These are phyloP conservation scores for Phytophthora hibernalis DNA, from an alignment of 352 stramenopile genomes.

Conservation along the genomic window DNA sequence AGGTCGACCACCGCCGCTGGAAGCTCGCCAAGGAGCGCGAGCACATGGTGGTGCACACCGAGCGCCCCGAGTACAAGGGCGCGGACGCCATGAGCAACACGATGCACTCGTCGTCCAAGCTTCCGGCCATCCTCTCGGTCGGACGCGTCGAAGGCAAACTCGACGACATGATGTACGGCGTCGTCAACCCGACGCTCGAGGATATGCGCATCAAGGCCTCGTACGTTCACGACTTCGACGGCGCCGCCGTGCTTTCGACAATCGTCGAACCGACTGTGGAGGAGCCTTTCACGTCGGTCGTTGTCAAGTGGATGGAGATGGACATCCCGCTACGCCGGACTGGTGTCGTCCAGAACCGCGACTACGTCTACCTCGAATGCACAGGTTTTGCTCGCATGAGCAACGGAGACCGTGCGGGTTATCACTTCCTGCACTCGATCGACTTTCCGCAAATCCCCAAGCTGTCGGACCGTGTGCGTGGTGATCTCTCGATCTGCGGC, in stretches of 20 bases:
- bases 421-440: constrained; percentile 72
- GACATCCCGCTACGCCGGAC: constrained; percentile 44
- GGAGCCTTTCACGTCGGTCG: constrained; percentile 42
- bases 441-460: constrained; percentile 52
- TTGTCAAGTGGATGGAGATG: constrained; percentile 56
- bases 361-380: constrained; percentile 68
- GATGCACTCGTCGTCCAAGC: constrained; percentile 32
- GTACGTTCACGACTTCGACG: constrained; percentile 45
- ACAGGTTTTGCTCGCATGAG: constrained; percentile 49
- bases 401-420: constrained; percentile 63
- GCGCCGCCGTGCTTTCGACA: constrained; percentile 41
- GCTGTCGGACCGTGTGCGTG: constrained; percentile 46
- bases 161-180: constrained; percentile 54
- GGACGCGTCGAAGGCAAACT: constrained; percentile 38
- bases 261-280: constrained; percentile 40
- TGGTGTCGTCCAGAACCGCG: constrained; percentile 56
- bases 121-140: constrained; percentile 43
- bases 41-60: constrained; percentile 41
- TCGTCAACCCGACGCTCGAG: constrained; percentile 43
- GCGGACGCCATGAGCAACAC: constrained; percentile 34
- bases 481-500: constrained; percentile 56
- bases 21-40: constrained; percentile 50
- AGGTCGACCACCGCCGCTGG: constrained; percentile 39
- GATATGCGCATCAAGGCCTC: constrained; percentile 50
- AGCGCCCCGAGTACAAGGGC: constrained; percentile 41